Conservation (phyloP, 1,284 basidiomycete genomes). For the Malassezia brasiliensis region DNA sequence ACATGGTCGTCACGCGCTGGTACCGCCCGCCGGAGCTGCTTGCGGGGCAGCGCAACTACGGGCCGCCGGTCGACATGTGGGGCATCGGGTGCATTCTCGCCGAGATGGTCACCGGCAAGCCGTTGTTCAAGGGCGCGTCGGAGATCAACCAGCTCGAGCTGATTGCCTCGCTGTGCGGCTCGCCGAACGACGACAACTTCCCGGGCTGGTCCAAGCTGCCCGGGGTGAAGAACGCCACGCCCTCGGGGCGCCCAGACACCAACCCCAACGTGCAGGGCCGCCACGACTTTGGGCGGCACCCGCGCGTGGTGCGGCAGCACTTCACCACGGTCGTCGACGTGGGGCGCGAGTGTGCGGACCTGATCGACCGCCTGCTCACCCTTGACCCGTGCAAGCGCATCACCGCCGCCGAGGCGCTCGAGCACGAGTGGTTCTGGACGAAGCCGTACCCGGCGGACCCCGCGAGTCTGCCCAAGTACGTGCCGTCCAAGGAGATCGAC, state of each 20-base stretch:
- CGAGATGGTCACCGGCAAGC: conserved; percentile 82
- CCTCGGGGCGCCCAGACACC: conserved; percentile 31
- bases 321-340: conserved; percentile 28
- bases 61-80: conserved; percentile 93
- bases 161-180: conserved; percentile 81
- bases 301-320: conserved; percentile 23
- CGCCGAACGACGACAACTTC: conserved; percentile 64
- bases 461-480: conserved; percentile 39
- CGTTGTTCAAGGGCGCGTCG: conserved; percentile 75
- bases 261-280: conserved; percentile 27
- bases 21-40: conserved; percentile 92
- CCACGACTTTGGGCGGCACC: conserved; percentile 33
- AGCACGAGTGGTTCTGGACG: conserved; percentile 44
- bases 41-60: conserved; percentile 75
- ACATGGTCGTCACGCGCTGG: conserved; percentile 98
- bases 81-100: conserved; percentile 94
- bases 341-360: conserved; percentile 31
- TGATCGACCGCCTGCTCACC: conserved; percentile 40
- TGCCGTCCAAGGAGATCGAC: conserved; percentile 43
- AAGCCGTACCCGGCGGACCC: conserved; percentile 42
- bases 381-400: conserved; percentile 40
- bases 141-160: conserved; percentile 83
- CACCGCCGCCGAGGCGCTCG: conserved; percentile 38
- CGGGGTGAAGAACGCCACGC: conserved; percentile 43
- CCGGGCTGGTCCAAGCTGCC: conserved; percentile 62